phyloP scores from a whole-genome alignment of 805 yeast species.

The Ogataea glucozyma region DNA sequence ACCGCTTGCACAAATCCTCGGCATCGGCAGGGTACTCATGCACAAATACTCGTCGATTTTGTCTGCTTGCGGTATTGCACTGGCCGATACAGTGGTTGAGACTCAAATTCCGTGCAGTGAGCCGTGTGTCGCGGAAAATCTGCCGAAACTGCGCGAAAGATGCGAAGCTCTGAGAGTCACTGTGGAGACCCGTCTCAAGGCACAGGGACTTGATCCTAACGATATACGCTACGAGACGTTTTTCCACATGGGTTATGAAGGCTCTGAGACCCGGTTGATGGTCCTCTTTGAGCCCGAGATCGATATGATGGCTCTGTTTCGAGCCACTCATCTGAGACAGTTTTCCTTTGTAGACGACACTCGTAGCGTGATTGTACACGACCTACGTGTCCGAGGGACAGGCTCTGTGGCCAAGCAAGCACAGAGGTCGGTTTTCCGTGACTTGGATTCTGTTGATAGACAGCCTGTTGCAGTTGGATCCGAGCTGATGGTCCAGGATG shows the following conservation, averaged over 20 bases:
- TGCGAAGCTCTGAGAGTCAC: constrained; percentile 18
- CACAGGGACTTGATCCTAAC: constrained; percentile 28
- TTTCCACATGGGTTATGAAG: constrained; percentile 73
- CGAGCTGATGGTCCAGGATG: constrained; percentile 40
- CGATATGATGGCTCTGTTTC: constrained; percentile 45
- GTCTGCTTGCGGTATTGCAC: constrained; percentile 59
- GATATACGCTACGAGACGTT: constrained; percentile 36
- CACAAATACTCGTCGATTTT: constrained; percentile 60
- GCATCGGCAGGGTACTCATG: constrained; percentile 61
- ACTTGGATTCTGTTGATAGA: constrained; percentile 53
- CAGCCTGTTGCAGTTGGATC: constrained; percentile 79
- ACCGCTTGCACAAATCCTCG: constrained; percentile 65
- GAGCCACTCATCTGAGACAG: constrained; percentile 56
- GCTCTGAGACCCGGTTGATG: constrained; percentile 79
- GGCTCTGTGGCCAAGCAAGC: constrained; percentile 57
- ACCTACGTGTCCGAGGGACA: constrained; percentile 62
- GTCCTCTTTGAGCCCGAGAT: constrained; percentile 37
- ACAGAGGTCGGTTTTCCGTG: constrained; percentile 13
- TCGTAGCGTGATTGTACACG: constrained; percentile 60
- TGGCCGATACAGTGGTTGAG: constrained; percentile 47
- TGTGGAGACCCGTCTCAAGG: constrained; percentile 28
- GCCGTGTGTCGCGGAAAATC: constrained; percentile 14
- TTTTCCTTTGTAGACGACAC: constrained; percentile 61
- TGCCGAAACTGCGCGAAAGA: constrained; percentile 15
- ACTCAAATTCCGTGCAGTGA: constrained; percentile 29